phyloP scores from a whole-genome alignment of 805 yeast species.

The Sugiyamaella chiloensis region DNA sequence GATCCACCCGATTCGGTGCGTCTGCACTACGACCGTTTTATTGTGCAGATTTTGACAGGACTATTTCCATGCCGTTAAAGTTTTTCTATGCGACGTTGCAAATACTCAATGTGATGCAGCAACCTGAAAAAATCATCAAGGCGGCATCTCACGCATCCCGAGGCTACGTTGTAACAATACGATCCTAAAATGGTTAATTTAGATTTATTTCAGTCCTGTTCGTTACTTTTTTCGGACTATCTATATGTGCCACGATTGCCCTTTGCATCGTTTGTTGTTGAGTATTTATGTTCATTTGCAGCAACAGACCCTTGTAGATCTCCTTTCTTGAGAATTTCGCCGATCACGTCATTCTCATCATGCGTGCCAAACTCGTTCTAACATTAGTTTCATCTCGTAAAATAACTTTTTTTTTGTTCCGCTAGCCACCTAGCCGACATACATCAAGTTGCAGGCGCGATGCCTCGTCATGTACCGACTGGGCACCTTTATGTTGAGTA shows the following conservation, averaged over 20 bases:
- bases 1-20: not conserved
- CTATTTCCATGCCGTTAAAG: not conserved
- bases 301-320: conserved; percentile 39
- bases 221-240: no score
- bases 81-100: no score
- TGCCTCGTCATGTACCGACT: conserved; percentile 70
- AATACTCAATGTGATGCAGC: no score
- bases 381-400: not conserved
- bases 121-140: no score
- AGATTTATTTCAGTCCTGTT: no score
- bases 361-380: conserved; percentile 63
- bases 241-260: conserved; percentile 32
- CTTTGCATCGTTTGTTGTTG: conserved; percentile 47
- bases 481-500: conserved; percentile 62
- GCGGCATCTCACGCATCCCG: no score
- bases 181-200: no score
- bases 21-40: not conserved
- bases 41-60: not conserved
- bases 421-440: not conserved
- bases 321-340: conserved; percentile 60
- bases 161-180: no score
- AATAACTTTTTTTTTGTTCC: not conserved
- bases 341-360: conserved; percentile 55
- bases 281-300: conserved; percentile 6
- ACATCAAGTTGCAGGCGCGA: conserved; percentile 54